Evolutionary conservation across 306 rosid species (phyloP), one percentile per base, ranked within the genome.

Genomic region (Rosa multiflora): DNA sequence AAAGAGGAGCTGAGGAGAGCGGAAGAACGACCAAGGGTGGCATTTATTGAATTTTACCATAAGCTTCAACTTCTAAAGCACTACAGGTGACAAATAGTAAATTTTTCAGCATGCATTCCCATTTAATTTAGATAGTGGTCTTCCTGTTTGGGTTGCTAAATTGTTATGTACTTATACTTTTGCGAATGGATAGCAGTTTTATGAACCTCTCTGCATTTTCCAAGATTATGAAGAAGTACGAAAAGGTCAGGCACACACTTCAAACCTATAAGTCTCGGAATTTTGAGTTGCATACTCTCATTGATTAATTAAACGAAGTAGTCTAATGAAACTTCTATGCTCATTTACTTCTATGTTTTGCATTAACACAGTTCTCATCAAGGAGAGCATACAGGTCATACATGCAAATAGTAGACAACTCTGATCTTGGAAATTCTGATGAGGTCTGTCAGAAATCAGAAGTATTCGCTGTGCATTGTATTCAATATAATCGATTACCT

Each of bases 141-240:
- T 70, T 61, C 61, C 46, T 5, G 75, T 69, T 64, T 32, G 58
- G 1, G n/a, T 82, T 47, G n/a, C 79, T 20, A n/a, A 42, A 20
- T 73, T 81, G 18, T 69, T 70, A 53, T 75, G 64, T 84, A 40
- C 83, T 85, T 68, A 69, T 67, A 53, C 78, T 76, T 82, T 61
- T 76, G 51, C 40, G 74, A 75, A 70, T 83, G 87, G 83, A 49
- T 84, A 76, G 67, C 91, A 89, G 90, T 76, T 89, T 84, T 78
- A 80, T 83, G 88, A 90, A 92, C 77, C 93, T 91, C 85, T 85
- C 93, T n/a, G 93, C 92, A 82, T 91, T 93, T 82, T 87, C 94
- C 81, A 93, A 90, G 88, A 91, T 93, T 82, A 83, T 90, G 97
- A 88, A 87, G 77, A 93, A 90, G 83, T 91, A 90, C 75, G 97